Evolutionary conservation across 768 basidiomycete species (phyloP), one percentile per base, ranked within the genome.

Genomic region (Neoboletus subvelutipes): DNA sequence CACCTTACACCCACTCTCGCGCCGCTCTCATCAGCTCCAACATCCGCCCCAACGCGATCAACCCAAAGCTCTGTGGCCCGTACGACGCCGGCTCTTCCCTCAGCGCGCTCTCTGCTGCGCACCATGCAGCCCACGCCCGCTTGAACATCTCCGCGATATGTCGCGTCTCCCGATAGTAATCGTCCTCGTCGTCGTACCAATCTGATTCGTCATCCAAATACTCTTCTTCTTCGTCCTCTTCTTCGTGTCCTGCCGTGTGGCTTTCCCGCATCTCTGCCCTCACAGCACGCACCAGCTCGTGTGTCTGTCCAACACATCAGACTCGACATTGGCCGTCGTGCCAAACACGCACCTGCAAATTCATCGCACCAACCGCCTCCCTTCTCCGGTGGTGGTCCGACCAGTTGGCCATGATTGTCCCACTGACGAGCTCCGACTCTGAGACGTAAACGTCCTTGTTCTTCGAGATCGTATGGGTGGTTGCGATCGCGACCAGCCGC

Each of bases 101-200:
- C 18, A 78, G 39, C 11, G 42, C 46, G 2, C 63, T 67, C 58
- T 74, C 73, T 0, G 77, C 75, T 7, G 73, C 73, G 6, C 67
- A 58, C 81, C 80, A 81, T 0, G 71, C 81, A 1, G 74, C 75
- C 74, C 75, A 80, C 15, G 77, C 73, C 18, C 79, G 77, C 56
- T 60, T 64, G 56, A 78, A 77, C 40, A 59, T 55, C 46, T 62
- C 68, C 1, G 63, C 71, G 5, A 69, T 63, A 20, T 66, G 69
- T 26, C 65, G 71, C 41, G 66, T 49, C 58, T 74, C 62, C 1
- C 62, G 57, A 22, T 71, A 71, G 34, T 60, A 63, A 15, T 70
- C 69, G 6, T 72, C 67, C 46, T 71, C 66, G 22, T 72, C 67
- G 13, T 65, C 63, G 20, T 73, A 57, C 54, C 68, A 58, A 5